phyloP scores from a whole-genome alignment of 129 eudicot genomes.

The carrot (Daucus carota) region DNA sequence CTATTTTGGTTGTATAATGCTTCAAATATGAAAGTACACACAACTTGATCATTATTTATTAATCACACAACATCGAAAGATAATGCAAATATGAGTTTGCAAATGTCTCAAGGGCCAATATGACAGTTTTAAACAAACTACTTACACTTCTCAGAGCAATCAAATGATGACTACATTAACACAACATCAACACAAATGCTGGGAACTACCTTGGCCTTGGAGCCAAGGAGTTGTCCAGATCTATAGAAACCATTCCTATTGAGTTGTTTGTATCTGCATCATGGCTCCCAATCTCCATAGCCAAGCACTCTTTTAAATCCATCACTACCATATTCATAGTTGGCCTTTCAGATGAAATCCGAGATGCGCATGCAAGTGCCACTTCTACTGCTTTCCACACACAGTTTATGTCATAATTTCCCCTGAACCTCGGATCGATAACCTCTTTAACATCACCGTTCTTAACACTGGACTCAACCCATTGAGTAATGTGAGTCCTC shows the following conservation, averaged over 20 bases:
- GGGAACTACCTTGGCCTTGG: neutral
- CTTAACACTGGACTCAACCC: conserved; percentile 5
- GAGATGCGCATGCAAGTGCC: conserved; percentile 22
- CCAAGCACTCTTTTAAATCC: conserved; percentile 23
- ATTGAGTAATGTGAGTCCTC: neutral
- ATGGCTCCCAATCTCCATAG: neutral
- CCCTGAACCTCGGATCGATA: conserved; percentile 11
- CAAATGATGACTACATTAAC: neutral
- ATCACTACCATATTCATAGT: conserved; percentile 19
- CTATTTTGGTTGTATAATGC: too few relatives aligned
- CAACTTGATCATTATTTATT: neutral
- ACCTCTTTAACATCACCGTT: conserved; percentile 10
- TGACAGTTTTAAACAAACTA: neutral
- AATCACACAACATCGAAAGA: neutral
- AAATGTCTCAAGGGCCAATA: neutral
- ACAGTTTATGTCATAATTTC: conserved; percentile 3
- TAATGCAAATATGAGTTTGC: neutral
- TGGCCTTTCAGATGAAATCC: conserved; percentile 14
- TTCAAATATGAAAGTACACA: neutral
- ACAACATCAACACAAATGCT: neutral
- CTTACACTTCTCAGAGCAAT: neutral
- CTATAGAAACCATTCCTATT: neutral
- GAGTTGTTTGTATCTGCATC: neutral
- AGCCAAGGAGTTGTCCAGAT: neutral
- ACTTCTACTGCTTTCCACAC: conserved; percentile 20